These are phyloP conservation scores for Plantago coronopus DNA, from an alignment of 305 asterid species.

Conservation along the genomic window DNA sequence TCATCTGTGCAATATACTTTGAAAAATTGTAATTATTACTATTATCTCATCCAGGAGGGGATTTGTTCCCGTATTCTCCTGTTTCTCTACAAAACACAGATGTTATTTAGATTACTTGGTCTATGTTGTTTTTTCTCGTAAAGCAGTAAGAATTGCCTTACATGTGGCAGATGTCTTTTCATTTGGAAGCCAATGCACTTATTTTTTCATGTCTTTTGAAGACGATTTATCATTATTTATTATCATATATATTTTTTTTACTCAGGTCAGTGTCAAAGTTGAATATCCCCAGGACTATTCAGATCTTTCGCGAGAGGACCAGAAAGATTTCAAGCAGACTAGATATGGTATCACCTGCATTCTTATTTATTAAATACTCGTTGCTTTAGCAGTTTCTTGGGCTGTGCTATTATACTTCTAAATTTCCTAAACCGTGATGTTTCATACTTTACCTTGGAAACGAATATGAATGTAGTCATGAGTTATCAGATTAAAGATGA, in stretches of 20 bases:
- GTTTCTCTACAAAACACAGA: slow-evolving; percentile 4
- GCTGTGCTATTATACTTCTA: slow-evolving; percentile 11
- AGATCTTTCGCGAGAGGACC: slow-evolving; percentile 89
- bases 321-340: slow-evolving; percentile 90
- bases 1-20: slow-evolving; percentile 14
- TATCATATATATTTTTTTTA: neutral
- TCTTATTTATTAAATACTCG: slow-evolving; percentile 18
- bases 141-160: slow-evolving; percentile 13
- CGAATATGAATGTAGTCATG: neutral
- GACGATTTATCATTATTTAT: slow-evolving; percentile 11
- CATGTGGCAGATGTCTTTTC: slow-evolving; percentile 12
- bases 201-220: slow-evolving; percentile 14
- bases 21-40: neutral
- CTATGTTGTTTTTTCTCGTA: slow-evolving; percentile 16
- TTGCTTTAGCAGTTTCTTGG: slow-evolving; percentile 13
- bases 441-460: slow-evolving; percentile 9
- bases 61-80: neutral
- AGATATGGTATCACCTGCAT: slow-evolving; percentile 67
- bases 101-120: neutral
- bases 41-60: slow-evolving; percentile 4
- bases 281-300: slow-evolving; percentile 85
- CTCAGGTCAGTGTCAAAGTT: slow-evolving; percentile 83
- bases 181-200: slow-evolving; percentile 8
- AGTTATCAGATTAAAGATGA: slow-evolving; percentile 2
- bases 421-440: slow-evolving; percentile 8